phyloP scores from a whole-genome alignment of 352 stramenopile genomes.

The Phytophthora tentaculata region DNA sequence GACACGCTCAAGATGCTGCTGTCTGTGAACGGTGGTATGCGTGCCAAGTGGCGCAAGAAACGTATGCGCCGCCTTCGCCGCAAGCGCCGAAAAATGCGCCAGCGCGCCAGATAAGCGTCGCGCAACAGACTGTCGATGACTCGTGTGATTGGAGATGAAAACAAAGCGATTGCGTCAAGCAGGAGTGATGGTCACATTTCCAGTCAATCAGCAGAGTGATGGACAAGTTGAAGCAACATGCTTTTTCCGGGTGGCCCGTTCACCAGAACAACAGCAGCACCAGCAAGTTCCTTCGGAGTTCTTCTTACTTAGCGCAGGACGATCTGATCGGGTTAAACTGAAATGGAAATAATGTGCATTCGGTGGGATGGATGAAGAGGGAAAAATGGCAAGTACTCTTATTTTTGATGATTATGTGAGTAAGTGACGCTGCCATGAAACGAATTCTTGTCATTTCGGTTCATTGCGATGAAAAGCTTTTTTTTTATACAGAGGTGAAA shows the following conservation, averaged over 20 bases:
- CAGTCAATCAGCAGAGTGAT: slow-evolving; percentile 5
- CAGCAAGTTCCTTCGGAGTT: slow-evolving; percentile 19
- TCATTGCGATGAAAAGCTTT: no score
- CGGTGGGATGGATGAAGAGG: slow-evolving; percentile 27
- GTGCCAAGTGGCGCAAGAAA: slow-evolving; percentile 99
- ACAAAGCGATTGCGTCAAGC: no score
- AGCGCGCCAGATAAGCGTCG: slow-evolving; percentile 96
- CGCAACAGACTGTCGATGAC: slow-evolving; percentile 17
- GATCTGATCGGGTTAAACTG: slow-evolving; percentile 20
- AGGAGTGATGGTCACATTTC: no score
- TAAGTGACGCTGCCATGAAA: no score
- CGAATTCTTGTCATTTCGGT: no score
- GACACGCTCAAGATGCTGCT: slow-evolving; percentile 93
- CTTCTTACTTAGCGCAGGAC: slow-evolving; percentile 11
- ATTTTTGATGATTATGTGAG: no score
- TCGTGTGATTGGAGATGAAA: not conserved
- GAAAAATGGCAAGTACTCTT: slow-evolving; percentile 5
- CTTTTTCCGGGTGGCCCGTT: slow-evolving; percentile 15
- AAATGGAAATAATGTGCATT: slow-evolving; percentile 30
- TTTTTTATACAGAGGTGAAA: no score
- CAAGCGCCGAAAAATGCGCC: slow-evolving; percentile 99
- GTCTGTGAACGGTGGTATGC: slow-evolving; percentile 94
- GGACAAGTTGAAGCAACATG: slow-evolving; percentile 9
- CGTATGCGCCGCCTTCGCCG: slow-evolving; percentile 97
- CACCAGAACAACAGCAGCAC: slow-evolving; percentile 26